A percentile compares a stretch with the other conserved stretches of the same genome.
These are phyloP conservation scores for Sporothrix pseudoabietina DNA, from an alignment of 2,329 filamentous ascomycete genomes.

Conservation along the genomic window DNA sequence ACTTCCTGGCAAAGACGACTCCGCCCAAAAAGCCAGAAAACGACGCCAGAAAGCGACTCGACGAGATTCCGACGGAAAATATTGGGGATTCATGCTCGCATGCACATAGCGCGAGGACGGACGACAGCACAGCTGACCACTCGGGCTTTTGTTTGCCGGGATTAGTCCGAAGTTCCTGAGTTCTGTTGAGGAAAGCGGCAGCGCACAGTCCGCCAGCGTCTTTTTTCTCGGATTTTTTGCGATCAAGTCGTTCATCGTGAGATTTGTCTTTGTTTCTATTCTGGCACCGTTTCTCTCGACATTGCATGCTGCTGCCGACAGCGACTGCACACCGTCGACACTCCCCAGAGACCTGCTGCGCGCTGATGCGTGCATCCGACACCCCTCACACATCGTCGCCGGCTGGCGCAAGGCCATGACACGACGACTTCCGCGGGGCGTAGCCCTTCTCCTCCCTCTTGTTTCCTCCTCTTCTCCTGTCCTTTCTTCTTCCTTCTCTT, in stretches of 20 bases:
- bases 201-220: not conserved
- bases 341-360: too few relatives aligned
- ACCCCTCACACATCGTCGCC: slow-evolving; percentile 17
- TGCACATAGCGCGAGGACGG: slow-evolving; percentile 17
- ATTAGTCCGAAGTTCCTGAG: slow-evolving; percentile 14
- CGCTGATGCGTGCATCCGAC: slow-evolving; percentile 15
- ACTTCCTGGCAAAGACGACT: not conserved
- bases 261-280: not conserved
- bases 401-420: slow-evolving; percentile 29
- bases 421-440: slow-evolving; percentile 28
- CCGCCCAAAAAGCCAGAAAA: not conserved
- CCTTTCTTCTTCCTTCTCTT: not conserved
- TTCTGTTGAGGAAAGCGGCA: not conserved
- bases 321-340: not conserved
- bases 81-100: slow-evolving; percentile 18
- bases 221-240: not conserved
- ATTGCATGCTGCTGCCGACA: too few relatives aligned
- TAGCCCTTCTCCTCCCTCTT: not conserved
- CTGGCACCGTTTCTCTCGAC: not conserved
- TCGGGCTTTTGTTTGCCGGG: slow-evolving; percentile 25
- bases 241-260: not conserved
- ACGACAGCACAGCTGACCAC: not conserved
- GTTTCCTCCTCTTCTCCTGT: not conserved
- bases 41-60: not conserved
- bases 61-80: slow-evolving; percentile 7